Percentiles rank a stretch among this genome's conserved stretches.
Evolutionary conservation across 305 asterid genomes (phyloP).

Genomic region (Caryopteris hybrid): DNA sequence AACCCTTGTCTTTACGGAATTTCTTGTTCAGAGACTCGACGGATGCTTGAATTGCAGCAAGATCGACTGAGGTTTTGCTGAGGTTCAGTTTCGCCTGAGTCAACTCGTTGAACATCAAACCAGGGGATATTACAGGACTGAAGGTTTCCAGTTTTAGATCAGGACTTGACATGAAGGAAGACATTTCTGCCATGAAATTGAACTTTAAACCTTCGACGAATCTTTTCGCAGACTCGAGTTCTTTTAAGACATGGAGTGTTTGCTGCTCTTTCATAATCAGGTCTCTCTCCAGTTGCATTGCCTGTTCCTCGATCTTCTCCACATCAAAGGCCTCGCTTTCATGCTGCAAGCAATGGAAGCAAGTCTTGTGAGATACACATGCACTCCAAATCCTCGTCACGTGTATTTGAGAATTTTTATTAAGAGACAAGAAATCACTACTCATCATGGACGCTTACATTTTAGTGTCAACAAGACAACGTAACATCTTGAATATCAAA

Average conservation of each 20-base stretch:
- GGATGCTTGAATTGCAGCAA: conserved; percentile 65
- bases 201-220: conserved; percentile 55
- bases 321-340: conserved; percentile 33
- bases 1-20: conserved; percentile 38
- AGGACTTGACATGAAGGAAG: conserved; percentile 37
- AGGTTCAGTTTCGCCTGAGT: conserved; percentile 64
- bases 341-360: conserved; percentile 27
- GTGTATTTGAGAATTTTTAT: no score
- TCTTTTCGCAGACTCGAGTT: conserved; percentile 62
- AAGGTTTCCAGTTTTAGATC: conserved; percentile 17
- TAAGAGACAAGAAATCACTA: no score
- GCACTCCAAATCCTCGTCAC: not conserved
- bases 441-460: no score
- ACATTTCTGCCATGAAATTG: conserved; percentile 47
- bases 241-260: conserved; percentile 63
- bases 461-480: no score
- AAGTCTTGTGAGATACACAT: not conserved
- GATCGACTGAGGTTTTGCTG: conserved; percentile 56
- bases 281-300: conserved; percentile 58
- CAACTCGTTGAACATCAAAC: conserved; percentile 46
- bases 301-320: conserved; percentile 59
- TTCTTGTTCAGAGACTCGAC: conserved; percentile 65
- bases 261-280: conserved; percentile 60
- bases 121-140: conserved; percentile 43
- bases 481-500: no score